Conservation (phyloP, 2,329 filamentous ascomycete genomes). For the Pestalotiopsis sp. region DNA sequence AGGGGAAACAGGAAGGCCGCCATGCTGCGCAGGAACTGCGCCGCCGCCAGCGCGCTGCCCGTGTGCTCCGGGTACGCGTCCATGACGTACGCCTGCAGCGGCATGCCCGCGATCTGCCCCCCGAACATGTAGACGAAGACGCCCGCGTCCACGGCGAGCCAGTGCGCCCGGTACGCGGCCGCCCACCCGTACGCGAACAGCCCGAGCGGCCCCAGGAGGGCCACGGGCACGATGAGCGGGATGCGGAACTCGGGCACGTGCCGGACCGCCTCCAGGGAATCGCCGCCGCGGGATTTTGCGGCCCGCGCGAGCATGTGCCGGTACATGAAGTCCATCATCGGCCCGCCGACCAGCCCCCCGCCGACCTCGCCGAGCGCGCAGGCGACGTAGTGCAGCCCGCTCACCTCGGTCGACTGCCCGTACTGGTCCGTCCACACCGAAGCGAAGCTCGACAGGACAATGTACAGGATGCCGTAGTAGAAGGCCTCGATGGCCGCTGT, state of each 20-base stretch:
- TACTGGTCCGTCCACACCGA: conserved; percentile 59
- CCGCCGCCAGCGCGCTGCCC: conserved; percentile 48
- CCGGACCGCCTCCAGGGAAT: not conserved
- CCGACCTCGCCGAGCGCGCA: conserved; percentile 64
- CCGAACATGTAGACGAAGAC: conserved; percentile 35
- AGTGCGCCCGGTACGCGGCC: conserved; percentile 37
- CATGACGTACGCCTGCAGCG: conserved; percentile 41
- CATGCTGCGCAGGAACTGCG: conserved; percentile 46
- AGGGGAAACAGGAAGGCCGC: conserved; percentile 52
- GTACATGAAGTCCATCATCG: conserved; percentile 45
- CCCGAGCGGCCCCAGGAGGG: conserved; percentile 42
- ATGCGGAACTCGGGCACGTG: conserved; percentile 63
- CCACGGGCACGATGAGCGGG: conserved; percentile 57
- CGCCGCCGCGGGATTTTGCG: conserved; percentile 9
- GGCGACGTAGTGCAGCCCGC: conserved; percentile 67
- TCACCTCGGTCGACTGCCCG: conserved; percentile 56
- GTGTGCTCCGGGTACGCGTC: conserved; percentile 50
- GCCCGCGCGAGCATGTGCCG: conserved; percentile 14
- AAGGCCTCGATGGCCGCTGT: conserved; percentile 58
- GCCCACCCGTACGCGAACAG: conserved; percentile 48
- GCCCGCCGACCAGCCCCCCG: conserved; percentile 50
- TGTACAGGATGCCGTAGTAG: conserved; percentile 65
- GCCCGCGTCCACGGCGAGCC: conserved; percentile 40
- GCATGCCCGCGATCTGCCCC: conserved; percentile 34
- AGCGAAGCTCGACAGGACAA: conserved; percentile 65